Evolutionary conservation across 2,329 filamentous ascomycete genomes (phyloP).

Genomic region (Blumeria graminis): DNA sequence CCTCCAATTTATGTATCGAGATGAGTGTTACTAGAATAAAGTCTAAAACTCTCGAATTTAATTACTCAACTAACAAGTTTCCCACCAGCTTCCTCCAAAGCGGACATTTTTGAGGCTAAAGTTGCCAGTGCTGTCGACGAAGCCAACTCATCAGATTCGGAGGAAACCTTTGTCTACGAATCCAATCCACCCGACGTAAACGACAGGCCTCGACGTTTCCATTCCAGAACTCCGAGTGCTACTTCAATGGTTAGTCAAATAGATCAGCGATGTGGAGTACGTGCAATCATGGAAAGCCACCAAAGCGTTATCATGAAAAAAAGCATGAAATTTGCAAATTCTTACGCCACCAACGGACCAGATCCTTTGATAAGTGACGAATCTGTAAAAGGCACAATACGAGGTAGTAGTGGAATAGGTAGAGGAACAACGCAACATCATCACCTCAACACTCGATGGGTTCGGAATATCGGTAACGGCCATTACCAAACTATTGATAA

Average conservation of each 20-base stretch:
- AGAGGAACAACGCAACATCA: constrained; percentile 51
- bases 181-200: constrained; percentile 62
- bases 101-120: constrained; percentile 93
- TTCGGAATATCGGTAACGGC: constrained; percentile 40
- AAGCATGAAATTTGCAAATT: constrained; percentile 89
- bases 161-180: constrained; percentile 97
- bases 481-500: constrained; percentile 52
- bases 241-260: constrained; percentile 58
- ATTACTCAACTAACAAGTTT: constrained; percentile 22
- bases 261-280: constrained; percentile 24
- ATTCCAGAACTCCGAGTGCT: constrained; percentile 83
- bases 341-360: constrained; percentile 34
- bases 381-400: constrained; percentile 36
- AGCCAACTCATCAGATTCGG: constrained; percentile 86
- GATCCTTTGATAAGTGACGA: constrained; percentile 32
- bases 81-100: constrained; percentile 60
- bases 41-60: constrained; percentile 17
- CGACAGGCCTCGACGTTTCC: constrained; percentile 48
- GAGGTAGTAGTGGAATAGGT: constrained; percentile 35
- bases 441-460: constrained; percentile 58
- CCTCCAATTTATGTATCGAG: not conserved
- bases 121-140: constrained; percentile 91
- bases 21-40: constrained; percentile 6
- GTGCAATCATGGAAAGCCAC: constrained; percentile 40
- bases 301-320: constrained; percentile 50